Evolutionary conservation across 371 early-diverging fungal genomes (phyloP).

Genomic region (Synchytrium microbalum): DNA sequence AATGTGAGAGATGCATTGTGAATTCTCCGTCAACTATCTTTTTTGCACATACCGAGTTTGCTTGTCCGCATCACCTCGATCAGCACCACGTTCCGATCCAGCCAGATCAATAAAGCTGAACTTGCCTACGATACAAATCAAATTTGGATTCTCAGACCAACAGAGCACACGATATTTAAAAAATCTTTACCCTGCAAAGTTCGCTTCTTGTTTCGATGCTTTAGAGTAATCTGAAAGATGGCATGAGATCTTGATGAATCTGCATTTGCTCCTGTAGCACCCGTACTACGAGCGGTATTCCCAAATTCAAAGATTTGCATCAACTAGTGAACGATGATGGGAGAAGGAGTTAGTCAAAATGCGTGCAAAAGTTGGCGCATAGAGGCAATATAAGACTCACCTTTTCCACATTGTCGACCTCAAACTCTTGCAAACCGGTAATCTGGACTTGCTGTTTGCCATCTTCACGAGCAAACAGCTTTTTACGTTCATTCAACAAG

Average conservation of each 20-base stretch:
- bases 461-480: slow-evolving; percentile 87
- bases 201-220: slow-evolving; percentile 47
- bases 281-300: slow-evolving; percentile 77
- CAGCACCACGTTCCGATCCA: slow-evolving; percentile 97
- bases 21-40: background rate
- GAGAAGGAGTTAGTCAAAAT: too few relatives aligned
- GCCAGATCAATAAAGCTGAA: slow-evolving; percentile 98
- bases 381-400: too few relatives aligned
- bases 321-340: too few relatives aligned
- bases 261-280: slow-evolving; percentile 91
- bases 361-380: too few relatives aligned
- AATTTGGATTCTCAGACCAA: slow-evolving; percentile 1
- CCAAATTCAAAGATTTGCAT: slow-evolving; percentile 90
- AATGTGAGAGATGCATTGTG: slow-evolving; percentile 13
- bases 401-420: slow-evolving; percentile 60
- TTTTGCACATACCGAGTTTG: slow-evolving; percentile 61
- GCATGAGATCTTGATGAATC: slow-evolving; percentile 98
- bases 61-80: slow-evolving; percentile 85
- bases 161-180: background rate
- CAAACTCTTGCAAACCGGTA: slow-evolving; percentile 71
- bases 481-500: slow-evolving; percentile 76
- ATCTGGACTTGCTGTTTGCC: slow-evolving; percentile 91
- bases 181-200: slow-evolving; percentile 34
- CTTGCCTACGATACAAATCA: slow-evolving; percentile 50
- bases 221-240: slow-evolving; percentile 89